Conservation (phyloP, 257 asterid genomes). For the Solanum appendiculatum region DNA sequence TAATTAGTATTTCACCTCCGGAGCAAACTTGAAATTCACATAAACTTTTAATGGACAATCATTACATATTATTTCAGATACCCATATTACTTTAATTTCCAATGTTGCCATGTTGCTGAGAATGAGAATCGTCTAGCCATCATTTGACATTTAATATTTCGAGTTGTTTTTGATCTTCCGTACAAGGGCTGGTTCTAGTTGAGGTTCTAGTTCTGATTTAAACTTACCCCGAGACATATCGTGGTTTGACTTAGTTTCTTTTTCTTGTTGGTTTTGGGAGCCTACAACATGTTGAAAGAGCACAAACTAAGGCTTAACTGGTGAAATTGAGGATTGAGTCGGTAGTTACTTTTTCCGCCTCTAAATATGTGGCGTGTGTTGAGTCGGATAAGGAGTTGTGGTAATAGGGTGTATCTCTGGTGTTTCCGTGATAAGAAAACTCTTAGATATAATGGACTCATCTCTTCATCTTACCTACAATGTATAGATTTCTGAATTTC, state of each 20-base stretch:
- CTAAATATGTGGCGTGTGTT: neutral
- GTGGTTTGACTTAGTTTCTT: neutral
- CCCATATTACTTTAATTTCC: neutral
- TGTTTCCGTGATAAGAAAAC: neutral
- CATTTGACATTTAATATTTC: neutral
- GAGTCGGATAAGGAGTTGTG: neutral
- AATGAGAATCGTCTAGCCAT: neutral
- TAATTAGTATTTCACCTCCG: neutral
- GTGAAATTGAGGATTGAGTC: neutral
- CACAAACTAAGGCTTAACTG: neutral
- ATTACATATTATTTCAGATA: neutral
- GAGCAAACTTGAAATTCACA: neutral
- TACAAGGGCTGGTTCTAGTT: neutral
- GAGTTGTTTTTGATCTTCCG: neutral
- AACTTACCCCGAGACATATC: neutral
- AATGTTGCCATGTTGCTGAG: neutral
- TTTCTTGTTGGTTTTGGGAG: neutral
- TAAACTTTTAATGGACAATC: neutral
- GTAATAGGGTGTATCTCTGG: neutral
- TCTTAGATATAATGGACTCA: neutral
- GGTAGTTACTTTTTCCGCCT: neutral
- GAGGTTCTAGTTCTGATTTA: neutral
- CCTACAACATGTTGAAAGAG: neutral
- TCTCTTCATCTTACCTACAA: neutral
- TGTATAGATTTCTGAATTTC: neutral